Base-by-base conservation (phyloP, 352 stramenopile species). In the Phytophthora pluvialis region DNA sequence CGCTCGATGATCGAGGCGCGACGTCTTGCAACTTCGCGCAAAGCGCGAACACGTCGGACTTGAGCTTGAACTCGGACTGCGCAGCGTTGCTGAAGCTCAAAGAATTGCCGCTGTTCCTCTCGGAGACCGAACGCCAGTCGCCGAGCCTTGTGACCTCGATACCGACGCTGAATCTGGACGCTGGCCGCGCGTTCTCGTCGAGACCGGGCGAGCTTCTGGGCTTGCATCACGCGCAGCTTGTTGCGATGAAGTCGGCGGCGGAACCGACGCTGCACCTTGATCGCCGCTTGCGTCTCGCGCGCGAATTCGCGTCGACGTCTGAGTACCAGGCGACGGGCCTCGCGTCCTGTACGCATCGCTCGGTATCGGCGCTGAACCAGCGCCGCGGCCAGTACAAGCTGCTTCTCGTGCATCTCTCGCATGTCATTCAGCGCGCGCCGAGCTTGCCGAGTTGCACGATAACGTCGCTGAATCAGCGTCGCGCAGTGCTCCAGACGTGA, bases 381-480 rank as follows among this genome's bases (percentile, higher is more conserved):
- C 11, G 78, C 29, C 1, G 59, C 78, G 26, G 74, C 77, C 31
- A 72, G 70, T 33, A 88, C 59, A 10, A 81, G 66, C 21, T 86
- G 72, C 31, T 86, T 78, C 21, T 85, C 72, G 25, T 81, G 57
- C 2, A 86, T 36, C 4, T 71, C 66, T 13, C 78, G 63, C 46
- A 74, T 43, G 45, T 88, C 72, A 2, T 72, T 75, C 8, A 80
- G 48, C 1, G 42, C 63, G 10, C 56, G 65, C 0, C 74, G 62
- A 26, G 67, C 73, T 51, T 77, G 62, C 13, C 72, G 60, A 43
- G 75, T 77, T 2, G 71, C 71, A 1, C 86, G 78, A 47, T 87
- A 94, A n/a, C 72, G 68, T 5, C 82, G 83, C 43, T 94, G 86
- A 57, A 94, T 93, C 21, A 84, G 69, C 35, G 56, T 84, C 28